Evolutionary conservation across 805 yeast species (phyloP).

Genomic region (Teunomyces funiuensis): DNA sequence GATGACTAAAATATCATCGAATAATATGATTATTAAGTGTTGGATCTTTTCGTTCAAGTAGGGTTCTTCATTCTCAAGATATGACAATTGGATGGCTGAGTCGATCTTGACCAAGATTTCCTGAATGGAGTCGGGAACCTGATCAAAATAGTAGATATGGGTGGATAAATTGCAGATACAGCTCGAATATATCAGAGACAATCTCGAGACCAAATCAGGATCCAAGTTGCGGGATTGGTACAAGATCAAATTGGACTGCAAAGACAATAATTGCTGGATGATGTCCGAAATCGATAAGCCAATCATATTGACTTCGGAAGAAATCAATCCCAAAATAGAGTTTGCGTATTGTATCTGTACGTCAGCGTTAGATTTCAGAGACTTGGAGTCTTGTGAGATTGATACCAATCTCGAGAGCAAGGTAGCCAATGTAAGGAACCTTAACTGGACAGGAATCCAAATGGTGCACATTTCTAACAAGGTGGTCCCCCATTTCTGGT

Average conservation of each 20-base stretch:
- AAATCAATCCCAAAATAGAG: constrained; percentile 58
- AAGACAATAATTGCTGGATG: constrained; percentile 54
- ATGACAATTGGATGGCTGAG: constrained; percentile 22
- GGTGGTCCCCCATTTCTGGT: constrained; percentile 50
- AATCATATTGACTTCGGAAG: constrained; percentile 77
- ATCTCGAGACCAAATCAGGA: constrained; percentile 26
- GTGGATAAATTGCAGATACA: constrained; percentile 70
- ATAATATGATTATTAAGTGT: constrained; percentile 26
- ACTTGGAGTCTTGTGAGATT: constrained; percentile 17
- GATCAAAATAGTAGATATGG: constrained; percentile 84
- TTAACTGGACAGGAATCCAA: constrained; percentile 78
- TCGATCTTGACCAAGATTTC: constrained; percentile 56
- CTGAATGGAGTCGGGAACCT: constrained; percentile 75
- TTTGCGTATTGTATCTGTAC: constrained; percentile 43
- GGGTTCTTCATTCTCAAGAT: constrained; percentile 7
- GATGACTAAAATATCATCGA: constrained; percentile 32
- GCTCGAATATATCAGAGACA: constrained; percentile 45
- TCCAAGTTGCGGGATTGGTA: constrained; percentile 19
- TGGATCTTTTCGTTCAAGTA: constrained; percentile 8
- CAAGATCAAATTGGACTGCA: constrained; percentile 43
- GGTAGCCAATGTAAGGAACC: constrained; percentile 63
- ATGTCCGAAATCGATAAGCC: constrained; percentile 86
- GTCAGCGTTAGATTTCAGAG: constrained; percentile 10
- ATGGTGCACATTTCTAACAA: constrained; percentile 65
- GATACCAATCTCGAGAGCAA: constrained; percentile 28